These are phyloP conservation scores for Penicillium taxi DNA, from an alignment of 495 filamentous ascomycete genomes.

Conservation along the genomic window DNA sequence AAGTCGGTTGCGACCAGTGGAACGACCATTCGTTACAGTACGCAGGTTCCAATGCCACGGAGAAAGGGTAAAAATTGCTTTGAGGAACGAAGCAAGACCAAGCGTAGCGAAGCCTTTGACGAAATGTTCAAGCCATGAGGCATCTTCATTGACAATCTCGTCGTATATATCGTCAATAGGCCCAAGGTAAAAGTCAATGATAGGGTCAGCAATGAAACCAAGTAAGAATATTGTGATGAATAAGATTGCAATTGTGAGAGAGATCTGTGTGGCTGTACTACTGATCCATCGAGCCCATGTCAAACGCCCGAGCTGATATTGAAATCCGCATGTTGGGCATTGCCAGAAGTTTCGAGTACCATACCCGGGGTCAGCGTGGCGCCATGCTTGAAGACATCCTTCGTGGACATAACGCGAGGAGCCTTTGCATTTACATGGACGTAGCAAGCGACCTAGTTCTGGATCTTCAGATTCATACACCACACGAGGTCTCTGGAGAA, in stretches of 20 bases:
- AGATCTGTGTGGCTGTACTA: slow-evolving; percentile 54
- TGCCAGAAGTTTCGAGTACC: slow-evolving; percentile 67
- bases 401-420: slow-evolving; percentile 91
- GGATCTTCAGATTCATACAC: slow-evolving; percentile 67
- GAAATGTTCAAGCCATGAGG: slow-evolving; percentile 72
- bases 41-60: slow-evolving; percentile 72
- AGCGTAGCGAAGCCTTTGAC: slow-evolving; percentile 78
- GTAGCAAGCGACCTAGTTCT: slow-evolving; percentile 72
- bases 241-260: slow-evolving; percentile 62
- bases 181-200: slow-evolving; percentile 81
- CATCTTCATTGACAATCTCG: slow-evolving; percentile 28
- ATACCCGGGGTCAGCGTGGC: slow-evolving; percentile 61
- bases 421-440: slow-evolving; percentile 89
- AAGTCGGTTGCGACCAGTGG: slow-evolving; percentile 62
- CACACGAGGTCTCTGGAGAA: slow-evolving; percentile 57
- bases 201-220: slow-evolving; percentile 87
- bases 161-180: slow-evolving; percentile 45
- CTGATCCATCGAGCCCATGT: slow-evolving; percentile 66
- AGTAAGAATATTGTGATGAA: slow-evolving; percentile 64
- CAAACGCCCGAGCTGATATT: slow-evolving; percentile 74
- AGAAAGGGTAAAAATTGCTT: slow-evolving; percentile 64
- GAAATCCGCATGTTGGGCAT: slow-evolving; percentile 82
- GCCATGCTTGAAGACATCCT: slow-evolving; percentile 84
- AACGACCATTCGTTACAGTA: slow-evolving; percentile 44
- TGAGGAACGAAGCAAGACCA: slow-evolving; percentile 77